Conservation (phyloP, 768 basidiomycete species). For the Podaxis sp. region DNA sequence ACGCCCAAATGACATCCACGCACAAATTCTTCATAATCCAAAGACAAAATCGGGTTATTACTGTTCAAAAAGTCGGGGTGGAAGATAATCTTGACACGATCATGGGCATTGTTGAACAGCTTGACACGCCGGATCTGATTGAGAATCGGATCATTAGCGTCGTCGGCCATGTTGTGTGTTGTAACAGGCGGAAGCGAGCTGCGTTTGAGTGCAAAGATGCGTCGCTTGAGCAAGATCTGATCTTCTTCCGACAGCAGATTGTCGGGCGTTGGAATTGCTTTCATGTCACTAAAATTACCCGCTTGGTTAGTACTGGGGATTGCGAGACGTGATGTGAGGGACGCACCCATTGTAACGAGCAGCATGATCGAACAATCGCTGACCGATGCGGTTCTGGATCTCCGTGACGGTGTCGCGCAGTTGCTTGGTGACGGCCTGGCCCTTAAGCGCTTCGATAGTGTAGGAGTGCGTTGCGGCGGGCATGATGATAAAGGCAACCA, state of each 20-base stretch:
- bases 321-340: not conserved
- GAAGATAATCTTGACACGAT: conserved; percentile 97
- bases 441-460: conserved; percentile 95
- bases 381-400: conserved; percentile 91
- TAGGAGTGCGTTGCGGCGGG: conserved; percentile 95
- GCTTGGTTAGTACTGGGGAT: conserved; percentile 1
- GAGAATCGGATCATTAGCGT: conserved; percentile 87
- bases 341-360: conserved; percentile 87
- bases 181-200: conserved; percentile 92
- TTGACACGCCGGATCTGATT: conserved; percentile 93
- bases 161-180: conserved; percentile 99
- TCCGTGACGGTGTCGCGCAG: conserved; percentile 94
- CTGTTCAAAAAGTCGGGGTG: conserved; percentile 98
- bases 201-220: conserved; percentile 94
- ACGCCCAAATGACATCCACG: conserved; percentile 97
- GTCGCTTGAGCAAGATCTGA: conserved; percentile 90
- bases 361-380: conserved; percentile 91
- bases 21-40: conserved; percentile 99
- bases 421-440: conserved; percentile 96
- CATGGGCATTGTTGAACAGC: conserved; percentile 83
- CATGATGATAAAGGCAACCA: conserved; percentile 99
- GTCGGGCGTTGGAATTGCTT: conserved; percentile 68
- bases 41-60: conserved; percentile 94
- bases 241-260: conserved; percentile 88
- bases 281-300: conserved; percentile 55